Base-by-base conservation (phyloP, 1,139 yeast species). In the Blastobotrys elegans region DNA sequence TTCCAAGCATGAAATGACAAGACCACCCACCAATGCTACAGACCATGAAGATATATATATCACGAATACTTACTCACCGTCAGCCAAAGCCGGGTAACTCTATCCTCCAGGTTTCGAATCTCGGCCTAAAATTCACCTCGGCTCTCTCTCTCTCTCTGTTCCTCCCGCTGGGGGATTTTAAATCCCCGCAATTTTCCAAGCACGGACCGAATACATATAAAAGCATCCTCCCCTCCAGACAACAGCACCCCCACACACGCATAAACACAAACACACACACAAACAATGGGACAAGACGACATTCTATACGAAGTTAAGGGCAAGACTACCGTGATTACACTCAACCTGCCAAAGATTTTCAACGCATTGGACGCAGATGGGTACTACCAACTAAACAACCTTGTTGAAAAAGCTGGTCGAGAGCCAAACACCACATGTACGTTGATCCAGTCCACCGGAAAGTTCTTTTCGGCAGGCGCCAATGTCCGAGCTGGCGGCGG, bases 381-480 rank as follows among this genome's bases (percentile, higher is more conserved):
- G 57, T 88, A 85, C 65, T 69, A 79, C 43, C 67, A 75, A 47
- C 67, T 88, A 48, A 89, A 84, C 10, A 73, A 76, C 52, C 68
- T 76, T 29, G 67, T 88, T 18, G 80, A 80, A 55, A 63, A 72
- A 51, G 92, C 96, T 1, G 82, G 85, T 53, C 64, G 69, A n/a
- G 84, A 86, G 53, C 79, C 79, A 38, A 74, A 73, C 29, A 82
- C 94, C 0, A 64, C 76, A 8, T 75, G 79, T 30, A 88, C 96
- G 1, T 68, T 86, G 47, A 67, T 88, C 47, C 84, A 80, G 59
- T 73, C 88, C 33, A 73, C 84, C 0, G 96, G 96, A 1, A 73
- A 82, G 54, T 85, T 74, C 64, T 88, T 88, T 64, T 82, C 90
- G 32, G 86, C 96, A 5, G 97, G 97, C 34, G 96, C 96, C 27